Conservation (phyloP, 139 green algal species). For the Ulvella scutata region DNA sequence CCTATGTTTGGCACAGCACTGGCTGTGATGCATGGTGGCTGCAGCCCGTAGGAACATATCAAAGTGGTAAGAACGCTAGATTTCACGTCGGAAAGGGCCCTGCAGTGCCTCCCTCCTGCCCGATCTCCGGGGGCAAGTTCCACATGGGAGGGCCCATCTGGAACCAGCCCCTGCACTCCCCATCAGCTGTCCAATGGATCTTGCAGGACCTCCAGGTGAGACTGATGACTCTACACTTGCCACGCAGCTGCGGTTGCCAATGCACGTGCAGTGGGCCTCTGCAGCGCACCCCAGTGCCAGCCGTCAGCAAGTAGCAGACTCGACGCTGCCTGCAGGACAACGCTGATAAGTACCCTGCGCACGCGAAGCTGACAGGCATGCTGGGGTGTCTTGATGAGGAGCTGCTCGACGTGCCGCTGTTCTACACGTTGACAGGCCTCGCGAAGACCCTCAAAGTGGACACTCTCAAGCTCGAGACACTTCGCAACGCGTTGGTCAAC, state of each 20-base stretch:
- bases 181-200: conserved; percentile 30
- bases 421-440: conserved; percentile 16
- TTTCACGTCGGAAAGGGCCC: conserved; percentile 39
- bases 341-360: conserved; percentile 14
- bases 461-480: conserved; percentile 36
- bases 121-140: conserved; percentile 50
- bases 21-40: conserved; percentile 83
- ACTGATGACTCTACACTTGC: neutral
- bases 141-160: conserved; percentile 91
- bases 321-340: conserved; percentile 10
- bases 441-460: conserved; percentile 43
- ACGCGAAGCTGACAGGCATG: conserved; percentile 52
- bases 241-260: neutral
- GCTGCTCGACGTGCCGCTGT: conserved; percentile 69
- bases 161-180: conserved; percentile 74
- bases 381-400: conserved; percentile 63
- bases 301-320: neutral
- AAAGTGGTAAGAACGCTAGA: conserved; percentile 17
- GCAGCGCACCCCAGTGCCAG: neutral
- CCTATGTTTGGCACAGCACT: conserved; percentile 81
- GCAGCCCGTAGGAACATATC: conserved; percentile 19
- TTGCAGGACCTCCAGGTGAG: conserved; percentile 16
- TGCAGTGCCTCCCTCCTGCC: conserved; percentile 43
- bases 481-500: conserved; percentile 83
- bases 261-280: neutral